Conservation (phyloP, 345 rosid genomes). For the Citrus maxima region DNA sequence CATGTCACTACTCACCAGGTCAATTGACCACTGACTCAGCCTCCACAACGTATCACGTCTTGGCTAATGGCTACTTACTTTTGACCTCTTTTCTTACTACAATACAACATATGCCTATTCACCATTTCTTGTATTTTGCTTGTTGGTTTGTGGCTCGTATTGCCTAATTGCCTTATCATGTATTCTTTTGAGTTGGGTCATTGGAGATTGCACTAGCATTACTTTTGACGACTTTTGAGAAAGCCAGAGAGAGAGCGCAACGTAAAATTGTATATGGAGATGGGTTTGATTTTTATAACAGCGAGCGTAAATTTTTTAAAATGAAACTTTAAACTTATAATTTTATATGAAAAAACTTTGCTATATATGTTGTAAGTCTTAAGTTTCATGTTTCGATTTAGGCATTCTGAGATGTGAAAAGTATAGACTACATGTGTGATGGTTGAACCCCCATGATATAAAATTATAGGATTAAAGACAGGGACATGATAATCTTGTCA, state of each 20-base stretch:
- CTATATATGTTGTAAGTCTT: no score
- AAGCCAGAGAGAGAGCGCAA: neutral
- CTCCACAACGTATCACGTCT: conserved; percentile 28
- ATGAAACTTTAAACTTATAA: neutral
- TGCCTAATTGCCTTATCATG: neutral
- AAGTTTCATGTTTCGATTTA: neutral
- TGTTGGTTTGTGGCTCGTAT: neutral
- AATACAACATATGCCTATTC: neutral
- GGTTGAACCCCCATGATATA: neutral
- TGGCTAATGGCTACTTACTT: neutral
- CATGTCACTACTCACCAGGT: conserved; percentile 1
- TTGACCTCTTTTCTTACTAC: neutral
- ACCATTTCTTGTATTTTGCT: conserved; percentile 6
- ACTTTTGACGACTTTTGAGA: no score
- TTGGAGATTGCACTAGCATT: neutral
- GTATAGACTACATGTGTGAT: neutral
- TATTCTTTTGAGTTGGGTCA: neutral
- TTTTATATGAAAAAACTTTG: neutral
- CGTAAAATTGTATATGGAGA: neutral
- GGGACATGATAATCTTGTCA: neutral
- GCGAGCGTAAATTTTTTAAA: neutral
- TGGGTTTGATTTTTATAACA: neutral
- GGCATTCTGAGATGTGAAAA: neutral
- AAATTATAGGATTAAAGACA: neutral
- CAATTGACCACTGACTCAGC: conserved; percentile 42